Conservation (phyloP, 139 green algal genomes). For the Eudorina sp. region DNA sequence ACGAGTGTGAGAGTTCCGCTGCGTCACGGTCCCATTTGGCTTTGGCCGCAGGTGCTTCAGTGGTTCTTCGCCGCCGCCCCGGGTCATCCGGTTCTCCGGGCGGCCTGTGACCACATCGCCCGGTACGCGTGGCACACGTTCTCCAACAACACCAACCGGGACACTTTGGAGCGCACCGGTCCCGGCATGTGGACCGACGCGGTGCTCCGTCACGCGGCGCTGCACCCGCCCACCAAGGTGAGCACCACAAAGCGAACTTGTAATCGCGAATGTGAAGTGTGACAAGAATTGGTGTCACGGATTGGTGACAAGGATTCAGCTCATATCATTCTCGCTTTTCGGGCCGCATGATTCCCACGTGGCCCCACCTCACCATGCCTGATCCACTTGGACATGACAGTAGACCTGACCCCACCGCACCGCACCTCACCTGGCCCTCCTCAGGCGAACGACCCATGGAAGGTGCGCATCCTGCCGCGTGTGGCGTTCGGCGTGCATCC, state of each 20-base stretch:
- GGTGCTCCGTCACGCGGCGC: slow-evolving; percentile 74
- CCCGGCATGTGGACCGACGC: slow-evolving; percentile 88
- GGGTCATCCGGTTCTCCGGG: slow-evolving; percentile 85
- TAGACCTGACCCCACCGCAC: neutral
- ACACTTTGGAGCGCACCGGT: slow-evolving; percentile 89
- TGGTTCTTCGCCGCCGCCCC: slow-evolving; percentile 90
- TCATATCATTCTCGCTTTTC: too few relatives aligned
- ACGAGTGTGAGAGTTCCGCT: too few relatives aligned
- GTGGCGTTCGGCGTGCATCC: slow-evolving; percentile 80
- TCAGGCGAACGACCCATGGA: slow-evolving; percentile 48
- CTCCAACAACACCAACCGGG: slow-evolving; percentile 74
- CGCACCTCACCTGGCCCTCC: too few relatives aligned
- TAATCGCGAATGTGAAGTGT: too few relatives aligned
- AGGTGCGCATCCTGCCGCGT: slow-evolving; percentile 83
- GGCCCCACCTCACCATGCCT: too few relatives aligned
- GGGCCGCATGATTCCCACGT: too few relatives aligned
- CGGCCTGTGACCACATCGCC: slow-evolving; percentile 85
- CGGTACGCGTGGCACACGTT: slow-evolving; percentile 61
- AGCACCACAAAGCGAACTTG: too few relatives aligned
- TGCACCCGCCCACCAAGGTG: slow-evolving; percentile 41
- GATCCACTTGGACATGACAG: too few relatives aligned
- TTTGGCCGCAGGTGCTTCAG: slow-evolving; percentile 68
- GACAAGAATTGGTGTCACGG: too few relatives aligned
- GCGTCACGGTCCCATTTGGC: too few relatives aligned
- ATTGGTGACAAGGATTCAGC: too few relatives aligned